Evolutionary conservation across 306 rosid species (phyloP).

Genomic region (Cajanus cajan): DNA sequence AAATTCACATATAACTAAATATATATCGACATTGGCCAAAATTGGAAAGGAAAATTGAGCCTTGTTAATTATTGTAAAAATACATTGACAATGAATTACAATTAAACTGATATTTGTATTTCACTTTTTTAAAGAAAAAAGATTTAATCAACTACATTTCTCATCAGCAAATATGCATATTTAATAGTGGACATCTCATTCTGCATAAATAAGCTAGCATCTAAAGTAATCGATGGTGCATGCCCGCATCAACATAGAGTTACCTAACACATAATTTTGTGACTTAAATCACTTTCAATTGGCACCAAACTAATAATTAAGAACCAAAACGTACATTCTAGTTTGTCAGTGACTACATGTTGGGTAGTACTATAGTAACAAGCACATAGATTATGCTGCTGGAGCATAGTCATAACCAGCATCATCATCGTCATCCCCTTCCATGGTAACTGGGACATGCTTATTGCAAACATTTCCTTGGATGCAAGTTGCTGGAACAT

Average conservation of each 20-base stretch:
- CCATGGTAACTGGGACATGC: background rate
- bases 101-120: too few relatives aligned
- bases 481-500: slow-evolving; percentile 1
- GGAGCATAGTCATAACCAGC: slow-evolving; percentile 52
- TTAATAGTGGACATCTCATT: background rate
- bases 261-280: background rate
- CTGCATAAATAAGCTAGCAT: too few relatives aligned
- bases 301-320: background rate
- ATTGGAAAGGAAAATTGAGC: too few relatives aligned
- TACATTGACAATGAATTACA: too few relatives aligned
- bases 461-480: background rate
- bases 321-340: background rate
- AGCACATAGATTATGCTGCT: slow-evolving; percentile 38
- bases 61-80: too few relatives aligned
- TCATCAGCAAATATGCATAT: background rate
- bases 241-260: background rate
- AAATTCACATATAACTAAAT: too few relatives aligned
- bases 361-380: background rate
- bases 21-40: too few relatives aligned
- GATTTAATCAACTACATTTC: background rate
- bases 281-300: background rate
- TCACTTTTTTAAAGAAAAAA: too few relatives aligned
- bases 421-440: slow-evolving; percentile 40
- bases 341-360: background rate
- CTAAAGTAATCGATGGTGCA: background rate